phyloP scores from a whole-genome alignment of 2,329 filamentous ascomycete species.

The Cercospora sp. region DNA sequence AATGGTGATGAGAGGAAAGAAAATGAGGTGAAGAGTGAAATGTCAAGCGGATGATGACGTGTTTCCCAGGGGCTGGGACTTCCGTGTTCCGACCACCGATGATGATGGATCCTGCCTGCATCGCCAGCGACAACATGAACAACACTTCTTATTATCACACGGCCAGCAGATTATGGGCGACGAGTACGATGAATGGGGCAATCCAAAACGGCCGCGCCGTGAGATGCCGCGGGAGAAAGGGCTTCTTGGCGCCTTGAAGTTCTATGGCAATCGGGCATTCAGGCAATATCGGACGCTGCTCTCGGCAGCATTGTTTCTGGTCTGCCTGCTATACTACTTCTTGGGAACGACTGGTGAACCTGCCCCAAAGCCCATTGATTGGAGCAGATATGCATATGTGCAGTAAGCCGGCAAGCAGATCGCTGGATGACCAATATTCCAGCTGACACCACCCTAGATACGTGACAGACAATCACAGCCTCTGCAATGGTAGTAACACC shows the following conservation, averaged over 20 bases:
- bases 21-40: neutral
- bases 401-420: conserved; percentile 16
- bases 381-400: conserved; percentile 29
- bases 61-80: neutral
- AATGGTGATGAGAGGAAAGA: neutral
- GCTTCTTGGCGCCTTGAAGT: conserved; percentile 18
- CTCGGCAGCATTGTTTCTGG: conserved; percentile 21
- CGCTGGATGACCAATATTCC: neutral
- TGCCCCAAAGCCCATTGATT: conserved; percentile 18
- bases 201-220: conserved; percentile 24
- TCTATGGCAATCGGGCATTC: conserved; percentile 12
- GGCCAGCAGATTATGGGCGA: conserved; percentile 20
- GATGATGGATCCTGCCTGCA: neutral
- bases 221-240: conserved; percentile 22
- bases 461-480: conserved; percentile 29
- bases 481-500: conserved; percentile 23
- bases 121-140: neutral
- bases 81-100: neutral
- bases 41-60: neutral
- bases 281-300: conserved; percentile 23
- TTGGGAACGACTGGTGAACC: conserved; percentile 6
- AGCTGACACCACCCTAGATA: conserved; percentile 19
- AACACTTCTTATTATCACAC: neutral
- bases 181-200: conserved; percentile 30
- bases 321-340: conserved; percentile 25